Evolutionary conservation across 108 stramenopile genomes (phyloP).

Genomic region (Cyclotella baltica): DNA sequence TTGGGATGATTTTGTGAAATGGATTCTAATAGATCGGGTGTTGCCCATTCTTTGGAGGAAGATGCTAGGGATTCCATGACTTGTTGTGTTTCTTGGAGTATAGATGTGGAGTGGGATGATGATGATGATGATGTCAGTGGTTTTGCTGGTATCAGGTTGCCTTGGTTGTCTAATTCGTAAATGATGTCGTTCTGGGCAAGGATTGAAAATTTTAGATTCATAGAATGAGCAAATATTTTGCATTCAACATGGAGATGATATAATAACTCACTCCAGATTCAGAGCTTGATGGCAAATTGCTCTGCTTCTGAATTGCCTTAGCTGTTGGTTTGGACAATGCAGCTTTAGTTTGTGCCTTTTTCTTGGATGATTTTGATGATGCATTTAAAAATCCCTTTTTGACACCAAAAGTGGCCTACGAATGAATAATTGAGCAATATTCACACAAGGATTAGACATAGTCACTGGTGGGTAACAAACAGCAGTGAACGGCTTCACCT

Average conservation of each 20-base stretch:
- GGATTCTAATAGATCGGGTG: conserved; percentile 34
- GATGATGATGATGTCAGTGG: background rate
- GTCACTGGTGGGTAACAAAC: background rate
- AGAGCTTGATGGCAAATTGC: conserved; percentile 5
- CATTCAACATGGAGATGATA: background rate
- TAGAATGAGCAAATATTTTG: background rate
- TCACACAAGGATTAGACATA: conserved; percentile 4
- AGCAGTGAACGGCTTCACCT: background rate
- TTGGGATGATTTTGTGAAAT: conserved; percentile 50
- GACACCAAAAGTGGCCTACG: conserved; percentile 41
- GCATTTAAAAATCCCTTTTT: conserved; percentile 50
- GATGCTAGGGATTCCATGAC: conserved; percentile 30
- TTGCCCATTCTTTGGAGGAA: conserved; percentile 35
- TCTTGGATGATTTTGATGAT: conserved; percentile 5
- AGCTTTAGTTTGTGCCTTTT: too few relatives aligned
- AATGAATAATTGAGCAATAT: background rate
- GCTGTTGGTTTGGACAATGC: conserved; percentile 1
- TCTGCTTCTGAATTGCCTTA: background rate
- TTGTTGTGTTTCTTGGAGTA: conserved; percentile 45
- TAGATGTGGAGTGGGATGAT: conserved; percentile 17
- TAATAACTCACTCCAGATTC: background rate
- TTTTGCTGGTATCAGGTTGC: conserved; percentile 32
- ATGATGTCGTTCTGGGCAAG: conserved; percentile 29
- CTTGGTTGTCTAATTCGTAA: conserved; percentile 44
- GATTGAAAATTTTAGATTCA: background rate